Evolutionary conservation across 139 green algal species (phyloP).

Genomic region (Tetradesmus lagerheimii): DNA sequence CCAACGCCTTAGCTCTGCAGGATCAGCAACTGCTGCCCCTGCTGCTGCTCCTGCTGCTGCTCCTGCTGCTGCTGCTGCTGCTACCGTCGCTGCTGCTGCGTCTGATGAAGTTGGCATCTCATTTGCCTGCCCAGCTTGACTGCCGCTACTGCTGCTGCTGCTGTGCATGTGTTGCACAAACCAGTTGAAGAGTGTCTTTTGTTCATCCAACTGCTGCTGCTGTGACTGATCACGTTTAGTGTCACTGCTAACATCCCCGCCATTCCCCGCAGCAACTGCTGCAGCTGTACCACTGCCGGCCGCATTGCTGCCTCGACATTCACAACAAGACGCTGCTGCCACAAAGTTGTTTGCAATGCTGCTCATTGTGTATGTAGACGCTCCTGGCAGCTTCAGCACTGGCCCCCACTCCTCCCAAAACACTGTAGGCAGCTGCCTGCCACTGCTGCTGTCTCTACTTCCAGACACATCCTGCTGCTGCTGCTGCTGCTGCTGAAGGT

Average conservation of each 20-base stretch:
- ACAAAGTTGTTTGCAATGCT: not conserved
- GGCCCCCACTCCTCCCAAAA: conserved; percentile 27
- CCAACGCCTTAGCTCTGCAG: conserved; percentile 15
- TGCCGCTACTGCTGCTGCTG: not conserved
- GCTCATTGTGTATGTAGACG: not conserved
- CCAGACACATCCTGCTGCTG: not conserved
- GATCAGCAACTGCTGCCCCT: not conserved
- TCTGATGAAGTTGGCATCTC: not conserved
- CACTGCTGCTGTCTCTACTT: not conserved
- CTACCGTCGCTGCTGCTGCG: conserved; percentile 24
- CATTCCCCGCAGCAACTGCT: not conserved
- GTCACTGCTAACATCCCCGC: not conserved
- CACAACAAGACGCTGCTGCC: not conserved
- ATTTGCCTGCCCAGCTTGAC: not conserved
- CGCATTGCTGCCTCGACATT: not conserved
- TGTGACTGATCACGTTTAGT: not conserved
- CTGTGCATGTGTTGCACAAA: not conserved
- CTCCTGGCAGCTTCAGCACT: not conserved
- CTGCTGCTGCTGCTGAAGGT: not conserved
- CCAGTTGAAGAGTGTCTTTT: not conserved
- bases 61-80: too few species aligned
- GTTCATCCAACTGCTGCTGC: not conserved
- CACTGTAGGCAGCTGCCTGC: not conserved
- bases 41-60: conserved; percentile 12
- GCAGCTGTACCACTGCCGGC: not conserved